Conservation (phyloP, 2,329 filamentous ascomycete species). For the Verticillium nubilum region DNA sequence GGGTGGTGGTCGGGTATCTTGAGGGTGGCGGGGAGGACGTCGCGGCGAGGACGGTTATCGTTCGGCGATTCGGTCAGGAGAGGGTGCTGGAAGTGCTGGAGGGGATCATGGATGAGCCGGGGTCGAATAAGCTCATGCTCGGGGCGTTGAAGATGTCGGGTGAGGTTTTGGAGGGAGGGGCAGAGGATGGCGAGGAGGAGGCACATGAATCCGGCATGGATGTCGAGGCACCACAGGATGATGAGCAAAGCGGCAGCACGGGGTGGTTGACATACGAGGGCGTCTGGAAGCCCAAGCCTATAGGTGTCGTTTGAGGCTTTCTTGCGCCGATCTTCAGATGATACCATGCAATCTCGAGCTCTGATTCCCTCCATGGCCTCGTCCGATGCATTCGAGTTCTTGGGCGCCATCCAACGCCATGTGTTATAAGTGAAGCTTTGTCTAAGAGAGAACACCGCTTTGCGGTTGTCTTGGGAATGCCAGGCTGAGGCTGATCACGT, state of each 20-base stretch:
- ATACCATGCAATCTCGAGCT: too few relatives aligned
- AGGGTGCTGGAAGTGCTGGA: conserved; percentile 30
- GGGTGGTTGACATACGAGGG: conserved; percentile 47
- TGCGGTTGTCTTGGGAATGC: too few relatives aligned
- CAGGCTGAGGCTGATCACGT: too few relatives aligned
- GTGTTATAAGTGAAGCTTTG: too few relatives aligned
- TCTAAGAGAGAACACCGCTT: too few relatives aligned
- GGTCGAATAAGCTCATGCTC: conserved; percentile 36
- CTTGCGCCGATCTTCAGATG: background rate
- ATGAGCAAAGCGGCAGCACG: conserved; percentile 8
- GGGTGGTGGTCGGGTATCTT: conserved; percentile 32
- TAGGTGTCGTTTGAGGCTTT: conserved; percentile 44
- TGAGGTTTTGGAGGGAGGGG: conserved; percentile 27
- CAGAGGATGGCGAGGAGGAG: conserved; percentile 11
- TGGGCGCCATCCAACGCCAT: too few relatives aligned
- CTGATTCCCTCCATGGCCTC: too few relatives aligned
- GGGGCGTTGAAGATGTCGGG: conserved; percentile 38
- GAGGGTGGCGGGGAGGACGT: conserved; percentile 21
- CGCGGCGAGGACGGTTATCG: conserved; percentile 21
- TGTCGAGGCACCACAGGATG: conserved; percentile 3
- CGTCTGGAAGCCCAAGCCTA: conserved; percentile 52
- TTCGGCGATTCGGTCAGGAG: conserved; percentile 28
- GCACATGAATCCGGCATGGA: conserved; percentile 13
- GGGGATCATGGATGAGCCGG: conserved; percentile 31
- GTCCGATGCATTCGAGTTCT: too few relatives aligned